phyloP scores from a whole-genome alignment of 352 stramenopile genomes.

The Globisporangium viniferum region DNA sequence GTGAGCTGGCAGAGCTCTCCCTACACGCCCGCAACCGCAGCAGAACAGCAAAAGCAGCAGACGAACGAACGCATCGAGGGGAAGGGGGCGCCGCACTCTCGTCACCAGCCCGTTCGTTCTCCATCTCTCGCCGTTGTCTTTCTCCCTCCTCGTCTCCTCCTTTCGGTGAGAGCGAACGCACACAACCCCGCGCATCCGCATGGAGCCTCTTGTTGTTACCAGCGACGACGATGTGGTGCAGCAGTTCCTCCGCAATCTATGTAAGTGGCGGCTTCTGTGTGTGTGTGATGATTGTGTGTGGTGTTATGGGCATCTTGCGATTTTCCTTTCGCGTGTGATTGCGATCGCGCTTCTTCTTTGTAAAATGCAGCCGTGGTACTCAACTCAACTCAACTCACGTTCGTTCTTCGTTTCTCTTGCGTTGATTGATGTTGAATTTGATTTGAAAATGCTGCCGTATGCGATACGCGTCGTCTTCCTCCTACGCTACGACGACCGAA shows the following conservation, averaged over 20 bases:
- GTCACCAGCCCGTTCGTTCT: not conserved
- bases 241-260: constrained; percentile 20
- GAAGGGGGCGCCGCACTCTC: not conserved
- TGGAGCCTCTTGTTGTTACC: constrained; percentile 7
- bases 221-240: constrained; percentile 9
- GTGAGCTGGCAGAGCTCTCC: not conserved
- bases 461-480: not conserved
- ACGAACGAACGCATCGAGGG: not conserved
- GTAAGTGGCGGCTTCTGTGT: not conserved
- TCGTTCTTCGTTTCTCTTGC: not conserved
- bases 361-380: constrained; percentile 6
- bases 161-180: not conserved
- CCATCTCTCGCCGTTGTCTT: not conserved
- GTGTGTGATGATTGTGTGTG: not conserved
- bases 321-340: not conserved
- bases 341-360: constrained; percentile 6
- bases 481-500: not conserved
- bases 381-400: not conserved
- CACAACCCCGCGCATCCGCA: not conserved
- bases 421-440: not conserved
- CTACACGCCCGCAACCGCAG: not conserved
- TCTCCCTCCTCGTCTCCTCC: not conserved
- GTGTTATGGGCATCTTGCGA: not conserved
- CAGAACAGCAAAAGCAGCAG: not conserved
- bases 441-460: not conserved